A percentile compares a stretch with the other conserved stretches of the same genome.
phyloP scores from a whole-genome alignment of 768 basidiomycete genomes.

The Tulasnella sp. region DNA sequence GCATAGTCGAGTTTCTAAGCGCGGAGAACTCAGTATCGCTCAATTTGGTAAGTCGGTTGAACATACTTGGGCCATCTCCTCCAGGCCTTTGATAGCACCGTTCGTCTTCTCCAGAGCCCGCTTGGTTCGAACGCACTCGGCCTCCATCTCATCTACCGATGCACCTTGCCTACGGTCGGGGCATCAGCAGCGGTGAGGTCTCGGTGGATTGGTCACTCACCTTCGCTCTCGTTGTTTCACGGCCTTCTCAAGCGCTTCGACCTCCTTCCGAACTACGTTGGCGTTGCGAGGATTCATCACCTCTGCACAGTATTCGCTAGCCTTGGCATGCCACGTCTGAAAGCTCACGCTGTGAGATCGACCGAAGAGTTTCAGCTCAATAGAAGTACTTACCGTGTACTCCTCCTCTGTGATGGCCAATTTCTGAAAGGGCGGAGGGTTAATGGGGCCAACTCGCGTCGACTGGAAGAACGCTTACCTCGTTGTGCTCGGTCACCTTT shows the following conservation, averaged over 20 bases:
- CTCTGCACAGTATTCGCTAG: constrained; percentile 62
- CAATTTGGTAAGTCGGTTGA: not conserved
- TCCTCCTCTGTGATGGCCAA: constrained; percentile 51
- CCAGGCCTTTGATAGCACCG: constrained; percentile 65
- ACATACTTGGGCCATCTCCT: constrained; percentile 64
- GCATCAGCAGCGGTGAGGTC: not conserved
- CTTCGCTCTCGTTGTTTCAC: constrained; percentile 66
- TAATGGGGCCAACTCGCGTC: too few relatives aligned
- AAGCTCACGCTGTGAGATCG: not conserved
- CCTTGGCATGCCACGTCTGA: constrained; percentile 68
- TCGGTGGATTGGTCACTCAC: constrained; percentile 46
- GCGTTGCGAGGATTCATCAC: constrained; percentile 61
- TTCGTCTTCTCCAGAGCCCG: constrained; percentile 62
- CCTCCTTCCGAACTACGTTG: constrained; percentile 59
- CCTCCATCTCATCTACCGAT: constrained; percentile 74
- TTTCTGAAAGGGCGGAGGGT: not conserved
- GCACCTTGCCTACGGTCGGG: constrained; percentile 63
- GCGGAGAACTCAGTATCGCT: not conserved
- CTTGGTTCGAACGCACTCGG: constrained; percentile 68
- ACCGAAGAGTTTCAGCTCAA: not conserved
- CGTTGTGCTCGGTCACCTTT: constrained; percentile 52
- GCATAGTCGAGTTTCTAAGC: constrained; percentile 68
- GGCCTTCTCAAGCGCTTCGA: constrained; percentile 66
- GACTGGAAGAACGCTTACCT: constrained; percentile 9
- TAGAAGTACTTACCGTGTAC: constrained; percentile 54